Percentiles rank a stretch among this genome's conserved stretches.
phyloP scores from a whole-genome alignment of 768 basidiomycete species.

The Hygrocybe coccinea region DNA sequence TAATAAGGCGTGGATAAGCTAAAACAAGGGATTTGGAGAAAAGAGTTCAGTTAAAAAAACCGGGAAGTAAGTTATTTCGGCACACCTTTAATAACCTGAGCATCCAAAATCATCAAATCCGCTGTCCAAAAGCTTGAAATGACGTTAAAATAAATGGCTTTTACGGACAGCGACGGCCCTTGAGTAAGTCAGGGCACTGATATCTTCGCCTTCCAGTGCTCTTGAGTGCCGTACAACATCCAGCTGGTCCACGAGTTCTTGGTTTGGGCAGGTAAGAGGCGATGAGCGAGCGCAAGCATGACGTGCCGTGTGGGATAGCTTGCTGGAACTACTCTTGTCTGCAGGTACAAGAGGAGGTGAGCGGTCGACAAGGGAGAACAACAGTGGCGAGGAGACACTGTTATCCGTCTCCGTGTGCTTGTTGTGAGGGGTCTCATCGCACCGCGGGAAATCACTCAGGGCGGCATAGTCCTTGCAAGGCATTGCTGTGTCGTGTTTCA shows the following conservation, averaged over 20 bases:
- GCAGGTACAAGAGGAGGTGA: constrained; percentile 2
- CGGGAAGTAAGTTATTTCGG: no score
- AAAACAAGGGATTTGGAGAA: no score
- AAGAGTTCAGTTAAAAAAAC: no score
- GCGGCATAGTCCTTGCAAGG: constrained; percentile 57
- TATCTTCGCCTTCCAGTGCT: constrained; percentile 60
- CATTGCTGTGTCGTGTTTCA: constrained; percentile 38
- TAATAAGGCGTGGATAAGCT: background rate
- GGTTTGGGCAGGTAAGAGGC: constrained; percentile 66
- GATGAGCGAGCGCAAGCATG: constrained; percentile 62
- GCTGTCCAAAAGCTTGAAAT: constrained; percentile 4
- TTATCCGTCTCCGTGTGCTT: constrained; percentile 40
- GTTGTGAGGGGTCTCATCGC: constrained; percentile 39
- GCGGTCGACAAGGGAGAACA: constrained; percentile 1
- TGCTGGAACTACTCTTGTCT: constrained; percentile 13
- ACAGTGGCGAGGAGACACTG: constrained; percentile 10
- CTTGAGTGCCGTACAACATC: constrained; percentile 54
- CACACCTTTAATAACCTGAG: constrained; percentile 49
- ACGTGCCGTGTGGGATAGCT: constrained; percentile 32
- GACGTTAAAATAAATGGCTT: background rate
- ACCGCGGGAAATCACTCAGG: constrained; percentile 39
- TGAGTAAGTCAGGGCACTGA: constrained; percentile 67
- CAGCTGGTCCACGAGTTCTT: constrained; percentile 54
- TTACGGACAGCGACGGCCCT: constrained; percentile 62
- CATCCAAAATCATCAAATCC: background rate